These are phyloP conservation scores for Puccinia coronata DNA, from an alignment of 1,284 basidiomycete species.

Conservation along the genomic window DNA sequence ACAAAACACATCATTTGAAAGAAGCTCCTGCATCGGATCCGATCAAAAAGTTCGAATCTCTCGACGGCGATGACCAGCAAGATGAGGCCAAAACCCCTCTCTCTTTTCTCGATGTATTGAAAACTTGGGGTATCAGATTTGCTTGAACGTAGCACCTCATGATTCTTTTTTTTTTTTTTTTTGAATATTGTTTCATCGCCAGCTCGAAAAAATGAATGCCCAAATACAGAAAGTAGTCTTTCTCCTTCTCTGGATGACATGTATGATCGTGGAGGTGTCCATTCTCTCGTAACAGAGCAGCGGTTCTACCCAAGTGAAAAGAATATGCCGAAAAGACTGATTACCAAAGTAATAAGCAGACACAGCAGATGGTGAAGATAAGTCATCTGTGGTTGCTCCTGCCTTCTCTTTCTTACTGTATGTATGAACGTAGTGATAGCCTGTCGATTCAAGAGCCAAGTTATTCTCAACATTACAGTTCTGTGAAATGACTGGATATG, in stretches of 20 bases:
- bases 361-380: no score
- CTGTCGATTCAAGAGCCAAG: no score
- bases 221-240: not conserved
- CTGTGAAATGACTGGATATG: not conserved
- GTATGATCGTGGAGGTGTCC: not conserved
- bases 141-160: not conserved
- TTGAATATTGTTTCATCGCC: not conserved
- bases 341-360: no score
- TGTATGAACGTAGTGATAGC: no score
- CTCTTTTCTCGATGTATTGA: not conserved
- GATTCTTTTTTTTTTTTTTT: not conserved
- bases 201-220: not conserved
- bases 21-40: not conserved
- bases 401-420: no score
- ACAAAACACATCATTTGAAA: not conserved
- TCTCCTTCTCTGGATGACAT: not conserved
- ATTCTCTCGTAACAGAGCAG: not conserved
- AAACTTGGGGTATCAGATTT: not conserved
- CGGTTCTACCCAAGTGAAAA: not conserved
- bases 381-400: no score
- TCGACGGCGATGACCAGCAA: not conserved
- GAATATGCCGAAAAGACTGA: no score
- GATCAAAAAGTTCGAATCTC: not conserved
- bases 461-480: no score
- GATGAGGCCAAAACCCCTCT: not conserved